Base-by-base conservation (phyloP, 306 rosid genomes). In the Sechiopsis laciniata region DNA sequence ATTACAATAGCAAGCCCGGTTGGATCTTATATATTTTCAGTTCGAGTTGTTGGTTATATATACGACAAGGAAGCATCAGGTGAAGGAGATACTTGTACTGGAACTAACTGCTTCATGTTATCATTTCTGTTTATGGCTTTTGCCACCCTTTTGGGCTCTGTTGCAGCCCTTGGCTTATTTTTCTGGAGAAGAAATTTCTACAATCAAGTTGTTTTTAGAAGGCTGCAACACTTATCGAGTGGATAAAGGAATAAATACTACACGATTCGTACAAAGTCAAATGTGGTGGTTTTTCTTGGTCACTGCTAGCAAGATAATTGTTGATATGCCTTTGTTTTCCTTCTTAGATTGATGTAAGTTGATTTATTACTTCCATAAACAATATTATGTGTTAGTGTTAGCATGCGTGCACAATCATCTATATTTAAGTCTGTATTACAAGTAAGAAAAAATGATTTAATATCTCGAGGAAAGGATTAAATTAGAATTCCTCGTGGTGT, bases 11-110 rank as follows among this genome's bases (percentile, higher is more conserved):
- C 97, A 22, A 85, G 92, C 60, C 99, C 95, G 0, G 64, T 91
- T 80, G 96, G 97, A 55, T 94, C 99, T 56, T 91, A 89, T 56
- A 76, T 94, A 8, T 86, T 94, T 50, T 90, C 97, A 2, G 96
- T 91, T 10, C 81, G 82, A 78, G 82, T 89, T 53, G 89, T 90
- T 64, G 98, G 97, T 57, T 87, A 80, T 80, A 80, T 94, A 15
- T 94, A 89, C 4, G 98, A 91, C 71, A 84, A 29, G 78, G 87
- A 91, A 78, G 88, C 95, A 17, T 72, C 75, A 1, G 35, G 32
- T 45, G 82, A 77, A 45, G 83, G 77, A 55, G 76, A 80, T 63
- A 60, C 84, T 6, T 94, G 98, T 83, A 63, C 32, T 1, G 96
- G 98, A 57, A 75, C 74, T 19, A 85, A 75, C 65, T 94, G 99